Percentiles rank a stretch among this genome's conserved stretches.
Evolutionary conservation across 768 basidiomycete genomes (phyloP).

Genomic region (Lentinula aciculospora): DNA sequence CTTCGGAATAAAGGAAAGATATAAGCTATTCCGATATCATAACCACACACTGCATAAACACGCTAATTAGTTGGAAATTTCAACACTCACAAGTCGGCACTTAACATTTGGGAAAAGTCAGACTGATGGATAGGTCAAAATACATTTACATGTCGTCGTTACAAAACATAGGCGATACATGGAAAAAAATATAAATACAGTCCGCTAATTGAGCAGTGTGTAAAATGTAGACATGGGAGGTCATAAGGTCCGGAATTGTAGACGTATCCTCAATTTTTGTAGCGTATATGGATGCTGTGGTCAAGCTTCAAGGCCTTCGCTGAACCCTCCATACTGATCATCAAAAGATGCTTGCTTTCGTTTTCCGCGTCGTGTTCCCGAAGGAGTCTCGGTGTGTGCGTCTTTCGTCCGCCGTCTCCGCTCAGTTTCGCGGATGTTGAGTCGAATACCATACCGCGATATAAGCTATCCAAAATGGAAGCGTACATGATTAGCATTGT

Average conservation of each 20-base stretch:
- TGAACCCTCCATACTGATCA: neutral
- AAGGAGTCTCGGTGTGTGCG: slow-evolving; percentile 8
- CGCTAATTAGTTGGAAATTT: too few species aligned
- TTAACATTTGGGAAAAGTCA: neutral
- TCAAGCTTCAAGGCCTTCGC: neutral
- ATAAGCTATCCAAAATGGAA: slow-evolving; percentile 31
- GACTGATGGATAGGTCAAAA: neutral
- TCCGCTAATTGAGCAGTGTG: neutral
- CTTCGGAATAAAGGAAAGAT: slow-evolving; percentile 35
- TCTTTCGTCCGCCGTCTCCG: slow-evolving; percentile 43
- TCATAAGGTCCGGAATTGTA: neutral
- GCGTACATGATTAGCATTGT: neutral
- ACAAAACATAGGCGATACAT: neutral
- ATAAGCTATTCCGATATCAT: neutral
- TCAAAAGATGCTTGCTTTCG: neutral
- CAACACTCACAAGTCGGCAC: too few species aligned
- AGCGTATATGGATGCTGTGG: too few species aligned
- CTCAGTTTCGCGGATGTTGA: slow-evolving; percentile 55
- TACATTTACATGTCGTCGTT: too few species aligned
- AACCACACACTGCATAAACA: too few species aligned
- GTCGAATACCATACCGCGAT: slow-evolving; percentile 50
- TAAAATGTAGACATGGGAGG: neutral
- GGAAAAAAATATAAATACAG: neutral
- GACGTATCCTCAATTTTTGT: too few species aligned
- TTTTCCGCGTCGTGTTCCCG: neutral